These are phyloP conservation scores for Rhizopus delemar DNA, from an alignment of 371 early-diverging fungal species.

Conservation along the genomic window DNA sequence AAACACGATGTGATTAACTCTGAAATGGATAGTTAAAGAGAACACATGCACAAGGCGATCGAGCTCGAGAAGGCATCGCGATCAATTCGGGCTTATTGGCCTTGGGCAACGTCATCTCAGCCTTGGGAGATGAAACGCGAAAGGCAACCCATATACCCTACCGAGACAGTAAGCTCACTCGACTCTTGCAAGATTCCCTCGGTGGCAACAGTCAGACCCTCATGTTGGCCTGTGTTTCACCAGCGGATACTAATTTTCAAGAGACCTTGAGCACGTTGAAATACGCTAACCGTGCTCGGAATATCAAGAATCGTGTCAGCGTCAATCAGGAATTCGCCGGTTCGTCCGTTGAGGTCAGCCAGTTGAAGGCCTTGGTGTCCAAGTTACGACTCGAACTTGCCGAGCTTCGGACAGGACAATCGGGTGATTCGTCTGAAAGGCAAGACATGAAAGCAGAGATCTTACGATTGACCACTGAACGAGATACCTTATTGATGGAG, in stretches of 20 bases:
- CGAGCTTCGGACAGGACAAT: conserved; percentile 18
- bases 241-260: conserved; percentile 73
- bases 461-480: conserved; percentile 54
- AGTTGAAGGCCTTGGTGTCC: conserved; percentile 64
- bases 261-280: conserved; percentile 91
- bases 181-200: conserved; percentile 91
- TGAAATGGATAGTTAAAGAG: conserved; percentile 67
- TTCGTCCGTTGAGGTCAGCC: conserved; percentile 57
- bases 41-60: conserved; percentile 91
- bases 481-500: conserved; percentile 62
- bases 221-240: conserved; percentile 91
- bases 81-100: conserved; percentile 97
- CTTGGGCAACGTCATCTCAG: conserved; percentile 98
- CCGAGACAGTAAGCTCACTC: conserved; percentile 97
- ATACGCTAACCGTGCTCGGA: conserved; percentile 86
- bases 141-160: conserved; percentile 82
- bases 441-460: conserved; percentile 33
- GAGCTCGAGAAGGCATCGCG: conserved; percentile 94
- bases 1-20: not conserved
- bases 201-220: conserved; percentile 90
- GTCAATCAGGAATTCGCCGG: conserved; percentile 66
- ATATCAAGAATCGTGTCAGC: conserved; percentile 81
- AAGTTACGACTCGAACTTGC: conserved; percentile 62
- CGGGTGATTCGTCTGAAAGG: conserved; percentile 26
- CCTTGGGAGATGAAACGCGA: conserved; percentile 77